Conservation (phyloP, 352 stramenopile genomes). For the Thalassiosira livingstoniorum region DNA sequence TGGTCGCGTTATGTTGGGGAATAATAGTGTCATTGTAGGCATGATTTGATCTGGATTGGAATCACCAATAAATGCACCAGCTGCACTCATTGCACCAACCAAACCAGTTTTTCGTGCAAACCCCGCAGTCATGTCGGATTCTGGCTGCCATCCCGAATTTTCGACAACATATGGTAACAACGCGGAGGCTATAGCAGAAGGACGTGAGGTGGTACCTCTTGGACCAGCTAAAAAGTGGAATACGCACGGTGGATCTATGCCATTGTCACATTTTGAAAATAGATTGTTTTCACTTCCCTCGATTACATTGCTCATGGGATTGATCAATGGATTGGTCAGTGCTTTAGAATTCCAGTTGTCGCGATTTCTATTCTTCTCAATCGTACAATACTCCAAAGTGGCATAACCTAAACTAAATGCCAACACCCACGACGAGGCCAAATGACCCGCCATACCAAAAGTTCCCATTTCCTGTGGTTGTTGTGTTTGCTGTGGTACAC, state of each 20-base stretch:
- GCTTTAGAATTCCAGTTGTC: not conserved
- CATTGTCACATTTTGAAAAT: constrained; percentile 46
- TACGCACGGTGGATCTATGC: constrained; percentile 52
- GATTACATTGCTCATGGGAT: constrained; percentile 16
- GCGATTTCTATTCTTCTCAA: not conserved
- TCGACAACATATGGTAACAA: constrained; percentile 54
- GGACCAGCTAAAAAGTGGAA: constrained; percentile 62
- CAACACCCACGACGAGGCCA: constrained; percentile 58
- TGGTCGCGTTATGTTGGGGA: constrained; percentile 50
- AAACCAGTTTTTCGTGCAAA: constrained; percentile 63
- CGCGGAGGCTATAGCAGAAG: constrained; percentile 40
- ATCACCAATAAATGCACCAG: no score
- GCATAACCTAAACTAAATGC: constrained; percentile 50
- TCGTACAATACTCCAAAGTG: constrained; percentile 51
- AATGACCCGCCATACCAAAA: constrained; percentile 66
- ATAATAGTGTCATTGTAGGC: constrained; percentile 60
- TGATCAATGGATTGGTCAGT: not conserved
- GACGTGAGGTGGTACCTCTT: constrained; percentile 47
- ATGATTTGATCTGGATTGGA: no score
- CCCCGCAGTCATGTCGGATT: constrained; percentile 64
- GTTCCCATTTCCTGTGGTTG: constrained; percentile 24
- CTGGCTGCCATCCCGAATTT: constrained; percentile 64
- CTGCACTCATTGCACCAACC: constrained; percentile 44
- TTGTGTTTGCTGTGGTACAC: no score
- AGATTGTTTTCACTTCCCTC: constrained; percentile 6